Evolutionary conservation across 805 yeast species (phyloP), one percentile per base, ranked within the genome.

Genomic region (Ogataea thermomethanolica): DNA sequence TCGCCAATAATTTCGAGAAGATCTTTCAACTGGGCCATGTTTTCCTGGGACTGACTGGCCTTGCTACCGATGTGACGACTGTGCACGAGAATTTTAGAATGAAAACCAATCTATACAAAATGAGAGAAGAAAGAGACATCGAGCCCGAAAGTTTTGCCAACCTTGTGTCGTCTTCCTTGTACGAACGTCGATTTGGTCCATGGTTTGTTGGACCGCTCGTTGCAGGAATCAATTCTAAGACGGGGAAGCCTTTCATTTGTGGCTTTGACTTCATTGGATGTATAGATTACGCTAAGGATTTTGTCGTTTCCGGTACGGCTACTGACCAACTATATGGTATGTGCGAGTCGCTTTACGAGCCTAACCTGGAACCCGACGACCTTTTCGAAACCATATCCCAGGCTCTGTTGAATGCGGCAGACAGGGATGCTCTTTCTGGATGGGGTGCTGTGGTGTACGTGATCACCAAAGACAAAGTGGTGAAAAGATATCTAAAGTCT

Each of bases 361-460:
- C 98, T 29, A 71, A 85, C 57, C 71, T 95, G 53, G 97, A 79
- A 62, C 89, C 98, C 5, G 98, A 93, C 52, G 96, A 93, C 64
- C 71, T 93, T 53, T 93, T 93, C 59, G 98, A 93, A 65, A 91
- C 98, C 29, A 84, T 89, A 51, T 81, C 95, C 53, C 99, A 93
- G 66, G 91, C 97, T 1, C 70, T 93, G 44, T 70, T 93, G 70
- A 88, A 85, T 61, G 98, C 96, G 13, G 95, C 85, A 26, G 99
- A 93, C 65, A 84, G 99, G 73, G 99, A 93, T 66, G 95, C 97
- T 5, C 73, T 93, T 43, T 82, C 95, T 23, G 99, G 99, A 51
- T 93, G 97, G 96, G 99, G 99, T 57, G 96, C 95, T 7, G 84
- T 87, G 12, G 98, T 93, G 17, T 91, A 91, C 65, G 70, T 93